Evolutionary conservation across 179 eudicot genomes (phyloP), one percentile per base, ranked within the genome.

Genomic region (Beta lomatogona): DNA sequence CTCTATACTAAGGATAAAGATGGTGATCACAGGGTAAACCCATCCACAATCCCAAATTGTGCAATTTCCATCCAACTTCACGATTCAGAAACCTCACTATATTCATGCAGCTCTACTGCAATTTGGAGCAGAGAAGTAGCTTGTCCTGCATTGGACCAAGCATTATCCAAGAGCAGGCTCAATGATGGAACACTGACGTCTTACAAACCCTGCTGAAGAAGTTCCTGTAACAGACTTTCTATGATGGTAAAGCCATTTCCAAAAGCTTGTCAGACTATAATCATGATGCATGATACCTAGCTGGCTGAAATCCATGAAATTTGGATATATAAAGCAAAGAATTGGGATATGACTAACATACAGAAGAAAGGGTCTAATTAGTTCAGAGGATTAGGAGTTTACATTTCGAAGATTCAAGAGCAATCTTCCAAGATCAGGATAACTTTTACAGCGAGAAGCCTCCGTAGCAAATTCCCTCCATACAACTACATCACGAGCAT

Each of bases 391-490:
- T 22, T 10, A 80, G 85, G 75, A 80, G 67, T 85, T 91, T 94
- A 97, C 99, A 81, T 86, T 91, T 77, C 88, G 90, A 80, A 97
- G 95, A 88, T 91, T 94, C 77, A 90, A 78, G 85, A 94, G 98
- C 92, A 92, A 86, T 88, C 89, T 91, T 86, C 99, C 99, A 75
- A 97, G 94, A 86, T 94, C 95, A 80, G 91, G 83, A 86, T 97
- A 97, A 81, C 86, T 88, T 86, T 93, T 92, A 84, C 97, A 93
- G 67, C 86, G 86, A 81, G 97, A 90, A 88, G 95, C 97, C 82
- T 94, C 98, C 80, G 82, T 58, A 6, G 97, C 95, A 81, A 94
- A 97, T 75, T 92, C 95, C 92, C 90, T 94, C 97, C 93, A 91
- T 45, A 87, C 91, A 84, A 52, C 83, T 69, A 89, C 87, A 78